Evolutionary conservation across 2,329 filamentous ascomycete genomes (phyloP), one percentile per base, ranked within the genome.

Genomic region (Pseudonectria foliicola): DNA sequence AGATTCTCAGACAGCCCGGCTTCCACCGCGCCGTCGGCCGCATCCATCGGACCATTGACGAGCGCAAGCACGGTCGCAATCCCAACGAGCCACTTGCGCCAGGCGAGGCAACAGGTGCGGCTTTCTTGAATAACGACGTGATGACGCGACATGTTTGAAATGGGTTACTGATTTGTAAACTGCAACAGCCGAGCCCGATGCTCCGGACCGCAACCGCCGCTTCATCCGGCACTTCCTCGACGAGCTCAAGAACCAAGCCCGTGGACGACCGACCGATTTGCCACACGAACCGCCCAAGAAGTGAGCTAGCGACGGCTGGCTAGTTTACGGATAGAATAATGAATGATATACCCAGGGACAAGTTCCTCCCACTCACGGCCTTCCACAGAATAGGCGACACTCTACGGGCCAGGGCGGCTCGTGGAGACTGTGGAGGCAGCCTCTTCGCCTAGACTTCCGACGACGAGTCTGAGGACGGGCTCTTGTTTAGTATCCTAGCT

Each of bases 11-110:
- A 15, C 70, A 63, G 12, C 71, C 70, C 2, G 56, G 59, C 7
- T 76, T 75, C 48, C 71, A 75, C 42, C 64, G 64, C 40, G 63
- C 62, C 4, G 72, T 76, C 26, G 67, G 67, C 7, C 61, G 64
- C n/a, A 68, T 76, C 24, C 71, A 76, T 39, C 62, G 63, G 11
- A 59, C 53, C 4, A 62, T 76, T 25, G 55, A 76, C 46, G 69
- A 75, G 40, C 52, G 56, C 13, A 61, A 63, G 29, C 43, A 75
- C 41, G 72, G 72, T 8, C 63, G 68, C 15, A 60, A 71, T 34
- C 70, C 71, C 0, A 57, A 65, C 42, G 68, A 73, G 33, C 71
- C 71, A 6, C 42, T 75, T 8, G 61, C 63, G 1, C 69, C 61
- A 1, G 73, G 72, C 29, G 67, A 76, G 47, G 72, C 72, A 3